phyloP scores from a whole-genome alignment of 768 basidiomycete genomes.

The Auricularia cornea region DNA sequence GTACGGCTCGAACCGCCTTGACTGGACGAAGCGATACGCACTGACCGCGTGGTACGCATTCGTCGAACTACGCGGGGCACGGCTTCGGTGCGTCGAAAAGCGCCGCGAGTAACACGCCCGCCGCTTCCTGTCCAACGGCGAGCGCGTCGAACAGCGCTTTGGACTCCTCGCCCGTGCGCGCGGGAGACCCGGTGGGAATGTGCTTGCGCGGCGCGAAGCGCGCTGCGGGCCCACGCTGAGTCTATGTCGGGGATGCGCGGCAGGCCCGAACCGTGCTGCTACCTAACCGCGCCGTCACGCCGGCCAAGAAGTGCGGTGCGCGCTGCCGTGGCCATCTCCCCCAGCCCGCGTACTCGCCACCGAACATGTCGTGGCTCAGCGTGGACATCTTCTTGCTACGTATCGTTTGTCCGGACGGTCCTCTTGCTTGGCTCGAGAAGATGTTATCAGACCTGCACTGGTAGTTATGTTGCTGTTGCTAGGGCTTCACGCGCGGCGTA shows the following conservation, averaged over 20 bases:
- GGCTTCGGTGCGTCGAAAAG: slow-evolving; percentile 12
- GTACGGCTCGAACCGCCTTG: slow-evolving; percentile 10
- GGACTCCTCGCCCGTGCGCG: slow-evolving; percentile 10
- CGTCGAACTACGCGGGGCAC: slow-evolving; percentile 4
- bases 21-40: slow-evolving; percentile 9
- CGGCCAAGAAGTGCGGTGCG: slow-evolving; percentile 11
- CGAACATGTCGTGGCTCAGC: not conserved
- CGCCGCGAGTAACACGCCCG: slow-evolving; percentile 5
- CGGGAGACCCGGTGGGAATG: slow-evolving; percentile 12
- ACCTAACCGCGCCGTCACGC: slow-evolving; percentile 10
- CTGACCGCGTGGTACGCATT: slow-evolving; percentile 10
- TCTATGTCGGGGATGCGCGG: slow-evolving; percentile 14
- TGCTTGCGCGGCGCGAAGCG: slow-evolving; percentile 9
- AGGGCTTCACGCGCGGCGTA: no score
- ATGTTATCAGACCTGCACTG: no score
- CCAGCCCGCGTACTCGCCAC: not conserved
- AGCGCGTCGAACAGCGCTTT: slow-evolving; percentile 10
- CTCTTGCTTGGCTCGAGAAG: no score
- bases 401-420: no score
- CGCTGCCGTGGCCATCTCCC: slow-evolving; percentile 4
- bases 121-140: not conserved
- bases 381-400: not conserved
- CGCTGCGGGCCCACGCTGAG: slow-evolving; percentile 10
- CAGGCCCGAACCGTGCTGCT: slow-evolving; percentile 9
- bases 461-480: no score